Percentiles rank a stretch among this genome's conserved stretches.
Conservation (phyloP, 345 rosid species). For the Bretschneidera sinensis region DNA sequence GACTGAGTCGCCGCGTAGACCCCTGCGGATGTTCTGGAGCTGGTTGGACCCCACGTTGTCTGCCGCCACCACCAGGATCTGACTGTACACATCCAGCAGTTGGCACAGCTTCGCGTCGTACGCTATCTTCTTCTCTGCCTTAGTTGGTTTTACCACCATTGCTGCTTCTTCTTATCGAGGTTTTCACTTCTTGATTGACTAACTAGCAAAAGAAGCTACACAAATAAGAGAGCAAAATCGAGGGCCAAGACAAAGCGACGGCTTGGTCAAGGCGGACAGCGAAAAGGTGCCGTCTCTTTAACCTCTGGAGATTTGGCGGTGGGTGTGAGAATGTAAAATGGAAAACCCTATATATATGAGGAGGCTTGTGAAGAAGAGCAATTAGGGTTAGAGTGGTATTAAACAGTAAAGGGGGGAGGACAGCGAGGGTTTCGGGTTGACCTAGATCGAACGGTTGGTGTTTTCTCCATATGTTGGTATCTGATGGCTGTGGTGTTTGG, state of each 20-base stretch:
- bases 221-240: conserved; percentile 25
- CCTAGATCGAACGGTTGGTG: conserved; percentile 56
- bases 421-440: conserved; percentile 15
- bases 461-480: conserved; percentile 1
- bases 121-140: conserved; percentile 74
- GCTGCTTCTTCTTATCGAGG: not conserved
- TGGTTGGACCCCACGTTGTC: conserved; percentile 94
- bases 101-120: conserved; percentile 80
- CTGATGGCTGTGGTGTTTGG: not conserved
- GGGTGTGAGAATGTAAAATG: not conserved
- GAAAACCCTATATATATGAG: not conserved
- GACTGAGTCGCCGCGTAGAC: conserved; percentile 76
- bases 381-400: not conserved
- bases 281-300: conserved; percentile 51
- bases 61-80: conserved; percentile 70
- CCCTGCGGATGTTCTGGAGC: conserved; percentile 80
- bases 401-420: conserved; percentile 5
- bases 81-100: conserved; percentile 73
- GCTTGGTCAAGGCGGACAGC: conserved; percentile 68
- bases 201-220: not conserved
- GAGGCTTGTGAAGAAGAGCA: not conserved
- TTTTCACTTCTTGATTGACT: not conserved
- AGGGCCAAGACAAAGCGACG: conserved; percentile 56
- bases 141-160: conserved; percentile 41
- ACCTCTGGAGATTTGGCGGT: conserved; percentile 26